Evolutionary conservation across 805 yeast species (phyloP).

Genomic region (Candida gorgasii): DNA sequence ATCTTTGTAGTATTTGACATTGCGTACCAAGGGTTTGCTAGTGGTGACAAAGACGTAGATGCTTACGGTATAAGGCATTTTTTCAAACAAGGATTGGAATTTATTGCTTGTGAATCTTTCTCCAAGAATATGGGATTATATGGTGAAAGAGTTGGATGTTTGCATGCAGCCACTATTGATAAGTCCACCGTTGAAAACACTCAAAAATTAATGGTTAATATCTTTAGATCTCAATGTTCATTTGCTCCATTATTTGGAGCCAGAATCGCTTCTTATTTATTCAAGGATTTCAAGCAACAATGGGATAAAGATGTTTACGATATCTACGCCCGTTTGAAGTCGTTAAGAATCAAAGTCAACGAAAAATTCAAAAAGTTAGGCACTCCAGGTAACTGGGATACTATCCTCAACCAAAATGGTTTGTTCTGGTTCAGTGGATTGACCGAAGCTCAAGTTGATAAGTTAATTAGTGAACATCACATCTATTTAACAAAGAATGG

Average conservation of each 20-base stretch:
- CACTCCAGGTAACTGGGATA: conserved; percentile 48
- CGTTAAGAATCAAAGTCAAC: conserved; percentile 30
- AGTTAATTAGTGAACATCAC: conserved; percentile 35
- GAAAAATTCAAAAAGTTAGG: conserved; percentile 30
- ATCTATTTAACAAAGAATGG: conserved; percentile 41
- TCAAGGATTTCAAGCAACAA: conserved; percentile 24
- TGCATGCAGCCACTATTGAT: conserved; percentile 32
- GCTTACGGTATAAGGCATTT: conserved; percentile 43
- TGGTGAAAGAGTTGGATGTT: conserved; percentile 41
- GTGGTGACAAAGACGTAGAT: conserved; percentile 62
- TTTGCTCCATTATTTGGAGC: conserved; percentile 52
- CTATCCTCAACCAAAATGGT: conserved; percentile 38
- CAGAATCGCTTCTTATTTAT: conserved; percentile 36
- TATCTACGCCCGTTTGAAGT: conserved; percentile 32
- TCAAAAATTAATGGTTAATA: conserved; percentile 28
- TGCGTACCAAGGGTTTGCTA: conserved; percentile 45
- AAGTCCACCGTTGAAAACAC: conserved; percentile 15
- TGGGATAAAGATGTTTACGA: conserved; percentile 40
- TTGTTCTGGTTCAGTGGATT: conserved; percentile 48
- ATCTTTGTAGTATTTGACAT: conserved; percentile 38
- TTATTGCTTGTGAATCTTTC: conserved; percentile 39
- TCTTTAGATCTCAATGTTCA: conserved; percentile 43
- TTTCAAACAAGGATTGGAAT: conserved; percentile 29
- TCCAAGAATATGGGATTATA: conserved; percentile 45
- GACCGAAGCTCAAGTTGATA: conserved; percentile 30